Evolutionary conservation across 163 green algal genomes (phyloP).

Genomic region (Scenedesmus sp.): DNA sequence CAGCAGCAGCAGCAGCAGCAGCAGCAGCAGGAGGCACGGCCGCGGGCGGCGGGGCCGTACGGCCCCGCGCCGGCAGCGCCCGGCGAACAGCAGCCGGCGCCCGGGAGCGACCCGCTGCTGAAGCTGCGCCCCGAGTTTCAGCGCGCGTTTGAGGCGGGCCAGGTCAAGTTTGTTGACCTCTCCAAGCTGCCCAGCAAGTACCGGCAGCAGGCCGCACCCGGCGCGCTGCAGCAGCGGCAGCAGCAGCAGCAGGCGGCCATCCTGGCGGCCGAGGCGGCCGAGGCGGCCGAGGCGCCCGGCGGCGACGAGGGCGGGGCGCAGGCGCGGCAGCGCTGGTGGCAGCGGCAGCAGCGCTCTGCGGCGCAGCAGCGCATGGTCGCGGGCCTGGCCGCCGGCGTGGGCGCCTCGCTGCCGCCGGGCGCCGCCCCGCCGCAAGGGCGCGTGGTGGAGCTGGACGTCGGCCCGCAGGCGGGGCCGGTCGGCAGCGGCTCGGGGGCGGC

Average conservation of each 20-base stretch:
- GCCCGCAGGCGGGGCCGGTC: too few relatives aligned
- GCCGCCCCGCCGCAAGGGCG: too few relatives aligned
- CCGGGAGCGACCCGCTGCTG: conserved; percentile 4
- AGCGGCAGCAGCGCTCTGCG: background rate
- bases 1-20: conserved; percentile 6
- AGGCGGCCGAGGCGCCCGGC: background rate
- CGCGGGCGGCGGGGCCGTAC: background rate
- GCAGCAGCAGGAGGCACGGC: conserved; percentile 23
- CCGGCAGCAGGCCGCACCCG: conserved; percentile 39
- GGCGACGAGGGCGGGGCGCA: conserved; percentile 1
- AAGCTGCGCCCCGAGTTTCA: conserved; percentile 36
- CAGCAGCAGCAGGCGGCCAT: conserved; percentile 31
- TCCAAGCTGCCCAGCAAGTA: conserved; percentile 61
- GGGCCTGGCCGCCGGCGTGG: conserved; percentile 1
- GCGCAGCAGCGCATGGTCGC: conserved; percentile 10
- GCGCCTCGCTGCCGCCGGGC: background rate
- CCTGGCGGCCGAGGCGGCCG: too few relatives aligned
- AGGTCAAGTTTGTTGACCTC: conserved; percentile 49
- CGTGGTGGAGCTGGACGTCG: conserved; percentile 19
- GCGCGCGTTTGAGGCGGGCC: conserved; percentile 29
- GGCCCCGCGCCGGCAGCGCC: conserved; percentile 21
- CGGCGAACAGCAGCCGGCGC: background rate
- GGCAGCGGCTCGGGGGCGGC: background rate
- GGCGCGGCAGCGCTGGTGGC: background rate
- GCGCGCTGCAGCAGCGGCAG: background rate